These are phyloP conservation scores for Saussurea involucrata DNA, from an alignment of 129 eudicot genomes.

Conservation along the genomic window DNA sequence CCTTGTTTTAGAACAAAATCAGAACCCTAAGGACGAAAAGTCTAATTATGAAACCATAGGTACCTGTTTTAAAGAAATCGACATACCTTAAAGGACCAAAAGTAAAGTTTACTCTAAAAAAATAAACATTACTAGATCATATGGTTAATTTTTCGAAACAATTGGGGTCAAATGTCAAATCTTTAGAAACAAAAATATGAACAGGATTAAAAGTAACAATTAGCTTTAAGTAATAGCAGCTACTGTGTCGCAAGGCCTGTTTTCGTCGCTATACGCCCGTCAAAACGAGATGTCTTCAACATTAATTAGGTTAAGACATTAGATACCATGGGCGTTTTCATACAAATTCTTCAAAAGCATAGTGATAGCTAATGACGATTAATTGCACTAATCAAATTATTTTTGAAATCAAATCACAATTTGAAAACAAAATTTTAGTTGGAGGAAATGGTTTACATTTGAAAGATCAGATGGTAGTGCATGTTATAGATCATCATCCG, in stretches of 20 bases:
- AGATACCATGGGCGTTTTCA: slow-evolving; percentile 65
- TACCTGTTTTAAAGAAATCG: no score
- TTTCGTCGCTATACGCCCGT: slow-evolving; percentile 45
- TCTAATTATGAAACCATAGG: no score
- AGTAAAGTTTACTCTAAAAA: no score
- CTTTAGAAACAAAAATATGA: slow-evolving; percentile 23
- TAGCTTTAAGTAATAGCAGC: slow-evolving; percentile 41
- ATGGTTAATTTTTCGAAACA: background rate
- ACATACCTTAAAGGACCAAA: no score
- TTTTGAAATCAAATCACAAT: no score
- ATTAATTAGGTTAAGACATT: slow-evolving; percentile 37
- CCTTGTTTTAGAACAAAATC: no score
- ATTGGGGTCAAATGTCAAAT: no score
- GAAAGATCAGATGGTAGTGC: slow-evolving; percentile 94
- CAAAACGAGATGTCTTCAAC: slow-evolving; percentile 42
- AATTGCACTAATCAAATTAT: slow-evolving; percentile 22
- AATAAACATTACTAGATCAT: no score
- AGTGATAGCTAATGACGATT: background rate
- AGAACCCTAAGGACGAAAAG: no score
- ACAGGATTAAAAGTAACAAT: slow-evolving; percentile 55
- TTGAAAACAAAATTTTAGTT: background rate
- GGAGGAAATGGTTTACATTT: slow-evolving; percentile 1
- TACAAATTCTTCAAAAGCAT: no score
- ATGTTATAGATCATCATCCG: slow-evolving; percentile 57
- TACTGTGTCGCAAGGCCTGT: slow-evolving; percentile 85